Percentiles rank a stretch among this genome's conserved stretches.
Conservation (phyloP, 2,329 filamentous ascomycete species). For the Lasiodiplodia hormozganensis region DNA sequence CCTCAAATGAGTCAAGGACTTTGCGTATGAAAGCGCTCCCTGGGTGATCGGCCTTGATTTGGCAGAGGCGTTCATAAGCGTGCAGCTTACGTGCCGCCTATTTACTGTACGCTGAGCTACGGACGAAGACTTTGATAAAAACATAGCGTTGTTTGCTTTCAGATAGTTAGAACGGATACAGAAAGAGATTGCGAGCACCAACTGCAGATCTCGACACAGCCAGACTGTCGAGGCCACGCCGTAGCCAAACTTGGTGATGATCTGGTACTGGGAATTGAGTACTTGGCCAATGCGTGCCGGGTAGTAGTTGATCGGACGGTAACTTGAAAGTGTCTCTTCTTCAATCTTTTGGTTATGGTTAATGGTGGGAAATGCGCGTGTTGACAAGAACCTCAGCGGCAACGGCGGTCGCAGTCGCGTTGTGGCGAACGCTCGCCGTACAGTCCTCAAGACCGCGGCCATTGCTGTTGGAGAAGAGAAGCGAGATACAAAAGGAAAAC, state of each 20-base stretch:
- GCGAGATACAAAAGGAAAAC: neutral
- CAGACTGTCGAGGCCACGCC: slow-evolving; percentile 33
- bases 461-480: neutral
- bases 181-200: neutral
- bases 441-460: neutral
- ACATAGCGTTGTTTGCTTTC: slow-evolving; percentile 27
- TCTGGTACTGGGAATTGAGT: slow-evolving; percentile 30
- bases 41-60: slow-evolving; percentile 38
- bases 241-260: slow-evolving; percentile 31
- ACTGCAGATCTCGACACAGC: slow-evolving; percentile 31
- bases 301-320: neutral
- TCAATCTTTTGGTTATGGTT: neutral
- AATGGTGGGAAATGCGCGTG: neutral
- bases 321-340: neutral
- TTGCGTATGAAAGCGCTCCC: slow-evolving; percentile 41
- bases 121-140: slow-evolving; percentile 19
- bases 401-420: neutral
- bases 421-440: neutral
- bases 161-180: slow-evolving; percentile 27
- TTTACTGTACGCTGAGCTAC: neutral
- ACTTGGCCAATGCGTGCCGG: slow-evolving; percentile 3
- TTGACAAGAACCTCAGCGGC: neutral
- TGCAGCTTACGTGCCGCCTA: slow-evolving; percentile 35
- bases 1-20: slow-evolving; percentile 45
- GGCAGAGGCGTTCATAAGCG: slow-evolving; percentile 40